Conservation (phyloP, 2,329 filamentous ascomycete genomes). For the Hypoxylon sp. region DNA sequence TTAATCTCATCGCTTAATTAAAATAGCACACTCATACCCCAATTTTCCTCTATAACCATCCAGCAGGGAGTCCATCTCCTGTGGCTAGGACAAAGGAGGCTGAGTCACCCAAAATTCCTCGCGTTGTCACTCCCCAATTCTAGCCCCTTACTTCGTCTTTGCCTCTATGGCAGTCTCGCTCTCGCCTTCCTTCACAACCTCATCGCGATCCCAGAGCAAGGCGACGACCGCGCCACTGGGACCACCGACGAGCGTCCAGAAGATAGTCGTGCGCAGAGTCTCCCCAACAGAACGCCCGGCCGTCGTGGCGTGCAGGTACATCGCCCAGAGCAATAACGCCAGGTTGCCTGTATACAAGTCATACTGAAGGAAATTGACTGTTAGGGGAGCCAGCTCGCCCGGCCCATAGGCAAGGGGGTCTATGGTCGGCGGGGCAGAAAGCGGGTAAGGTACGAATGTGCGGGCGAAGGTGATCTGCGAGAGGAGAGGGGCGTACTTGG, state of each 20-base stretch:
- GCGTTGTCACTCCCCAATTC: neutral
- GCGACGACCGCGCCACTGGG: slow-evolving; percentile 41
- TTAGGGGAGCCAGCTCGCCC: slow-evolving; percentile 46
- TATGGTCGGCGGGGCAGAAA: slow-evolving; percentile 38
- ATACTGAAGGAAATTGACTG: slow-evolving; percentile 50
- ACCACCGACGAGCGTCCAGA: slow-evolving; percentile 49
- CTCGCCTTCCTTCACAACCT: slow-evolving; percentile 49
- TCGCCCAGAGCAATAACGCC: slow-evolving; percentile 50
- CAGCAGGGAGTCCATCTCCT: neutral
- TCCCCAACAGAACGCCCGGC: slow-evolving; percentile 39
- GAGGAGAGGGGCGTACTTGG: slow-evolving; percentile 41
- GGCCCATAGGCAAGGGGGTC: slow-evolving; percentile 38
- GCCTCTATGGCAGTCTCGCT: slow-evolving; percentile 33
- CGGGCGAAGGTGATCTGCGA: slow-evolving; percentile 45
- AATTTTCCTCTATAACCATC: neutral
- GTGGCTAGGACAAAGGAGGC: neutral
- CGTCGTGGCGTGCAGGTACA: slow-evolving; percentile 48
- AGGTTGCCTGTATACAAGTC: slow-evolving; percentile 49
- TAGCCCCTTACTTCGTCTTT: slow-evolving; percentile 39
- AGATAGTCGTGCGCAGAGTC: slow-evolving; percentile 41
- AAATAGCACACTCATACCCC: neutral
- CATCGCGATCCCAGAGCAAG: slow-evolving; percentile 50
- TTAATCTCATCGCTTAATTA: neutral
- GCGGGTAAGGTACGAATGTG: slow-evolving; percentile 47
- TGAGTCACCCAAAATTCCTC: neutral